phyloP scores from a whole-genome alignment of 2,329 filamentous ascomycete species.

The Talaromyces sp. region DNA sequence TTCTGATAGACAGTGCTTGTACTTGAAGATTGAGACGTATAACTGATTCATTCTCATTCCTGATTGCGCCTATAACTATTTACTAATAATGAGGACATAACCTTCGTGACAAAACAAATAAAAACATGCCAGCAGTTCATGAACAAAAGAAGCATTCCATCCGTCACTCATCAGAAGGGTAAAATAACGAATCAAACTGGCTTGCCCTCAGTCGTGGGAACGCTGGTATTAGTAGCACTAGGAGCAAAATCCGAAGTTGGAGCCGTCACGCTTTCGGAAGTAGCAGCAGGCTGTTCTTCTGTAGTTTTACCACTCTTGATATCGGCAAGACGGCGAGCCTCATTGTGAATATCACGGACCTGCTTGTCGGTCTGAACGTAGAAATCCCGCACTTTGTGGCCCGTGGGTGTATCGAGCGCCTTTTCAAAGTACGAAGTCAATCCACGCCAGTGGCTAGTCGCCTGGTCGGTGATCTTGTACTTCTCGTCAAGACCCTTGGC shows the following conservation, averaged over 20 bases:
- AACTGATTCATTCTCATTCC: neutral
- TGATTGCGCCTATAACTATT: neutral
- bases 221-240: constrained; percentile 15
- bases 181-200: neutral
- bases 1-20: no score
- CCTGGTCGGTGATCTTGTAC: constrained; percentile 74
- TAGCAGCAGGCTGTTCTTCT: constrained; percentile 21
- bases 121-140: neutral
- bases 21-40: no score
- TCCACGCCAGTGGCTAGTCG: constrained; percentile 61
- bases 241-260: constrained; percentile 24
- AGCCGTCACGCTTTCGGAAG: constrained; percentile 21
- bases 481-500: constrained; percentile 77
- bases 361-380: constrained; percentile 82
- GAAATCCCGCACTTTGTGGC: constrained; percentile 80
- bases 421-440: constrained; percentile 91
- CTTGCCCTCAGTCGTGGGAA: constrained; percentile 8
- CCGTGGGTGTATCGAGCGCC: constrained; percentile 78
- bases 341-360: constrained; percentile 86
- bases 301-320: constrained; percentile 61
- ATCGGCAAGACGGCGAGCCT: constrained; percentile 82
- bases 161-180: neutral
- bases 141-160: neutral
- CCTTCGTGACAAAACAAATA: neutral
- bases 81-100: neutral